Evolutionary conservation across 495 filamentous ascomycete genomes (phyloP), one percentile per base, ranked within the genome.

Genomic region (Niebla homalea): DNA sequence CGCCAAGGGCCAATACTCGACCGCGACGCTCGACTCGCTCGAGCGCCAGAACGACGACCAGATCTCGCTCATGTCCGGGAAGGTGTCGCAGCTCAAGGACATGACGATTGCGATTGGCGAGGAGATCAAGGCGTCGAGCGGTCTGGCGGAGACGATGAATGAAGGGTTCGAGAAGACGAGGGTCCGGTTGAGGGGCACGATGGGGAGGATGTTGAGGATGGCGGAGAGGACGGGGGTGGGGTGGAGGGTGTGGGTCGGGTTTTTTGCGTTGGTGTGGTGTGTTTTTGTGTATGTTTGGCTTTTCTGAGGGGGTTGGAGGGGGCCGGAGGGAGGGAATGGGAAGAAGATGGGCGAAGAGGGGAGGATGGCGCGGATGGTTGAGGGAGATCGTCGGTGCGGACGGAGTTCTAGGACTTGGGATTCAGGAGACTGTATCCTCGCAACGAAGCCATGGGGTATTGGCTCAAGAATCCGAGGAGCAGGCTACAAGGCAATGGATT

Each of bases 121-220:
- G 56, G 92, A 98, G 66, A 95, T 98, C 57, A 75, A 89, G 35
- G 81, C 89, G 50, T 89, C 84, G 8, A 82, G 87, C 6, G 79
- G 84, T 6, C 76, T 97, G 5, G 81, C 87, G 11, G 60, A 64
- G 8, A 46, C 20, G 7, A 67, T 76, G 51, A 94, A 96, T 62
- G 84, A 93, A 48, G 75, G 79, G 5, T 98, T 97, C 60, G 92
- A 96, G 56, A 77, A 73, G 55, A 93, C 93, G 41, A 72, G 88
- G 43, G 63, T 86, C 23, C 73, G 84, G 57, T 67, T 98, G 52
- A 73, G 80, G 16, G 86, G 89, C 37, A 97, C 93, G 37, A 97
- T 98, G 92, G 94, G 86, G 59, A 73, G 89, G 25, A 98, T 98
- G 92, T 68, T 97, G 50, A 63, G 88, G 51, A 97, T 98, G 92